Evolutionary conservation across 768 basidiomycete species (phyloP), one percentile per base, ranked within the genome.

Genomic region (Rhodotorula taiwanensis): DNA sequence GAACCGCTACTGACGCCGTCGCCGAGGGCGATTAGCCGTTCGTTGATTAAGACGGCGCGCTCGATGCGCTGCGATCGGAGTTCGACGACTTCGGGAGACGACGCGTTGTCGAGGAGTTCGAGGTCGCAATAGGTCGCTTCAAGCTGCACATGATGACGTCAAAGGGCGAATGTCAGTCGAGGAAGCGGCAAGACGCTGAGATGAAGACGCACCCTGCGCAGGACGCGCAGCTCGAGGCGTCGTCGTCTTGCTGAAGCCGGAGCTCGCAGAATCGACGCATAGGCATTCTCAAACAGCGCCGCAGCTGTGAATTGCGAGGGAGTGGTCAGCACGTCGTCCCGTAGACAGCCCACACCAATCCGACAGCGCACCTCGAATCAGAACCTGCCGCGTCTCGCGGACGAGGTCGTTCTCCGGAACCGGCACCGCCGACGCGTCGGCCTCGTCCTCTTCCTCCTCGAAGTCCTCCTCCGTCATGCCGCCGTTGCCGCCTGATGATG

Each of bases 1-100:
- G 36, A 9, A 16, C 36, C 36, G 36, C 36, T 39, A 16, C n/a
- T 45, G 0, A 47, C 52, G 71, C 91, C 89, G 3, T 88, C 86
- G 75, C 90, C 88, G 30, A 93, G 81, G 69, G 57, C 64, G 39
- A 60, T 42, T 13, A 70, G 41, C 8, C 59, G 44, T 1, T 60
- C 60, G 39, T 70, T 70, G 61, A 70, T 70, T 48, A 65, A 63
- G 27, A 70, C 20, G 1, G 69, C 69, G 20, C 69, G 64, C 25
- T 70, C 69, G 51, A 70, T 65, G 20, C 69, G 64, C 47, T 70
- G 61, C 0, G 54, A 27, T 0, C 58, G 50, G 1, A 70, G 61
- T n/a, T 70, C 58, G 41, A 66, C 42, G 3, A 70, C 64, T 9
- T 58, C 61, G n/a, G 69, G 69, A 15, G 61, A 54, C 1, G 53